Base-by-base conservation (phyloP, 1,139 yeast species). In the Debaryomyces nepalensis region DNA sequence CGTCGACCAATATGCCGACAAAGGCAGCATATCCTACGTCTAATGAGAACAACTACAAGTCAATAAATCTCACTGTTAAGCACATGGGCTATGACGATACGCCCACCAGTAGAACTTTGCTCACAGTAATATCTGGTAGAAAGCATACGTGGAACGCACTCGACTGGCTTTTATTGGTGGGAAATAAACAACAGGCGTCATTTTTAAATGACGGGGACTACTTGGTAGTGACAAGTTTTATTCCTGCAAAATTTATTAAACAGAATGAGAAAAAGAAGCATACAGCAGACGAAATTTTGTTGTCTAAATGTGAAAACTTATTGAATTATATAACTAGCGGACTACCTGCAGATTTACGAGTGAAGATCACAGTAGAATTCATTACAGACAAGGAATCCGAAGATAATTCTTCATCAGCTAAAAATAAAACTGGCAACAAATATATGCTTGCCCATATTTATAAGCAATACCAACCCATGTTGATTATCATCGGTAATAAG, bases 291-390 rank as follows among this genome's bases (percentile, higher is more conserved):
- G 66, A 65, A 7, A 53, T 58, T 38, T 64, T 79, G 19, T 63
- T 65, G 48, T 45, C 51, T 12, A 75, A 71, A 49, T 72, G 82
- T 52, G 63, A 65, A 27, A 54, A 62, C 11, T 57, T 79, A 16
- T 53, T 77, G 35, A 52, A 64, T 31, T 76, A 78, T 57, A 61
- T 76, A 39, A 56, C 71, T 3, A 43, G 57, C 29, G 51, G 63
- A 45, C 53, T 70, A 39, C 52, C 58, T 33, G 39, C 39, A 44
- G 57, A 65, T 31, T 61, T 75, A 42, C 64, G 63, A 33, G 56
- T 80, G 31, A 75, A 76, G 46, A 61, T 82, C 6, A 79, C 84
- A 0, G 75, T 82, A 10, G 87, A 81, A 50, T 68, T 81, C 46
- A 75, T 80, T 11, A 48, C 66, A 23, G 72, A 66, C 39, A 57